Evolutionary conservation across 1,139 yeast species (phyloP).

Genomic region (Zygosaccharomyces sapae): DNA sequence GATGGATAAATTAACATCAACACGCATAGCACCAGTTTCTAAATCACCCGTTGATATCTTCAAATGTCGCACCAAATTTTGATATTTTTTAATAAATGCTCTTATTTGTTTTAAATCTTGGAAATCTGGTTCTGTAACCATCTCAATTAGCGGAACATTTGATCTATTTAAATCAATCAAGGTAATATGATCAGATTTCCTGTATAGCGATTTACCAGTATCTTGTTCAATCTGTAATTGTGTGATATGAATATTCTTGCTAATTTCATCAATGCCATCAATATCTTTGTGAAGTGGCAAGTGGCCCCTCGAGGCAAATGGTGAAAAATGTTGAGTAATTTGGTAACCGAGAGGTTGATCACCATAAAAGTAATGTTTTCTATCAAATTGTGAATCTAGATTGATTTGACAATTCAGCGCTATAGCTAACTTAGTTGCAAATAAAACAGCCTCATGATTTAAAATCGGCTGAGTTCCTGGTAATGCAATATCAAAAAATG

Average conservation of each 20-base stretch:
- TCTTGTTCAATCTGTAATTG: slow-evolving; percentile 92
- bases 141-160: slow-evolving; percentile 80
- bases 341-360: slow-evolving; percentile 98
- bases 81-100: slow-evolving; percentile 77
- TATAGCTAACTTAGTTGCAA: slow-evolving; percentile 69
- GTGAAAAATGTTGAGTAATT: slow-evolving; percentile 82
- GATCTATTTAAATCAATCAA: slow-evolving; percentile 78
- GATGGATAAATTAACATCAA: slow-evolving; percentile 86
- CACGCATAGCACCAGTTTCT: slow-evolving; percentile 92
- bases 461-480: slow-evolving; percentile 92
- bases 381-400: slow-evolving; percentile 63
- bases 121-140: slow-evolving; percentile 90
- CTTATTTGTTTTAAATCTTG: slow-evolving; percentile 62
- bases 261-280: slow-evolving; percentile 50
- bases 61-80: slow-evolving; percentile 61
- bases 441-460: slow-evolving; percentile 68
- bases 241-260: slow-evolving; percentile 49
- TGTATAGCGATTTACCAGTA: slow-evolving; percentile 76
- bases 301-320: slow-evolving; percentile 68
- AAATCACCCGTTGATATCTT: slow-evolving; percentile 83
- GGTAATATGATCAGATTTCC: slow-evolving; percentile 40
- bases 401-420: slow-evolving; percentile 64
- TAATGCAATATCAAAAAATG: slow-evolving; percentile 77
- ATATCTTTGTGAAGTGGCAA: slow-evolving; percentile 46
- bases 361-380: slow-evolving; percentile 93